phyloP scores from a whole-genome alignment of 1,284 basidiomycete species.

The Butyriboletus appendiculatus region DNA sequence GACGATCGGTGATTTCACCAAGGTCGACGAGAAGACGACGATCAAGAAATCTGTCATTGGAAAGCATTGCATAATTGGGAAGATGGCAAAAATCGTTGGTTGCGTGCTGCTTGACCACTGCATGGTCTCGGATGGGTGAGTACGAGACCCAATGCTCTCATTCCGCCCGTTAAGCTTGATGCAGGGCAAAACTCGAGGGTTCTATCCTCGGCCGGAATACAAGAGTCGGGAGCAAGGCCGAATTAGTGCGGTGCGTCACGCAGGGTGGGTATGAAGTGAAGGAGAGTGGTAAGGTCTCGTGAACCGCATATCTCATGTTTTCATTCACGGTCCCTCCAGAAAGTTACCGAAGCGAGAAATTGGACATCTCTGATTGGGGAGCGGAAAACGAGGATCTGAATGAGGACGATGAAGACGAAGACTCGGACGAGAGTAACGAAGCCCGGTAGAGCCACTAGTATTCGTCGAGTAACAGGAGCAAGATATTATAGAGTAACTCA shows the following conservation, averaged over 20 bases:
- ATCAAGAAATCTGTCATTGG: conserved; percentile 92
- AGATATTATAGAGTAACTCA: not conserved
- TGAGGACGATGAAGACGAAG: conserved; percentile 34
- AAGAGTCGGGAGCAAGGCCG: conserved; percentile 77
- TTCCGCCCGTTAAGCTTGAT: conserved; percentile 1
- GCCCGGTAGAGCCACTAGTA: conserved; percentile 1
- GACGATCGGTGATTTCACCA: conserved; percentile 79
- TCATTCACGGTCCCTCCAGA: conserved; percentile 38
- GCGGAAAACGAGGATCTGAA: conserved; percentile 37
- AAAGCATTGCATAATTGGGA: conserved; percentile 86
- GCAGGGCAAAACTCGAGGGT: conserved; percentile 87
- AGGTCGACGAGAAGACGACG: conserved; percentile 80
- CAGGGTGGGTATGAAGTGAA: conserved; percentile 86
- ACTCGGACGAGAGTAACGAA: conserved; percentile 22
- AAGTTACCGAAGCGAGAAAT: conserved; percentile 61
- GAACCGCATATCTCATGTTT: not conserved
- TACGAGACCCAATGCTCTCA: not conserved
- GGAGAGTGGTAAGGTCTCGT: conserved; percentile 57
- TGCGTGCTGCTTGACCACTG: conserved; percentile 92
- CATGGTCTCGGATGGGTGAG: conserved; percentile 83
- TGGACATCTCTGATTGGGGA: conserved; percentile 65
- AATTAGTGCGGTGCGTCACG: conserved; percentile 82
- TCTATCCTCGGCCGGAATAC: conserved; percentile 86
- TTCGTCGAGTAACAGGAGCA: conserved; percentile 2
- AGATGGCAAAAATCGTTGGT: conserved; percentile 82